Evolutionary conservation across 2,329 filamentous ascomycete genomes (phyloP), one percentile per base, ranked within the genome.

Genomic region (Lasiodiplodia hormozganensis): DNA sequence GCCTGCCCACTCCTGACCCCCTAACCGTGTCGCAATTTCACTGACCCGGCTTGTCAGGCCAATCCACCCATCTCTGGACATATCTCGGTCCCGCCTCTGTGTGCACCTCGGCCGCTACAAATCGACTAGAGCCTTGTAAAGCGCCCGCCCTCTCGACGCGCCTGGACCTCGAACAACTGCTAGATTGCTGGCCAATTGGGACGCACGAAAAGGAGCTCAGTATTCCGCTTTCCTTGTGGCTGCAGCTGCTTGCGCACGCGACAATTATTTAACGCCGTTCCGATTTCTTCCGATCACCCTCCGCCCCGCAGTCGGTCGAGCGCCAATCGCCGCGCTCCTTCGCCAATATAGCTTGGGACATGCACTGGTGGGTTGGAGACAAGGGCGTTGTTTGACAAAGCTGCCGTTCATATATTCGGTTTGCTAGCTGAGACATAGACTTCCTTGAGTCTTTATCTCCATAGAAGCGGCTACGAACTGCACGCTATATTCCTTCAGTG

Each of bases 331-430:
- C 51, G 56, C 43, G 66, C 31, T 62, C 36, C 66, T 68, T 62
- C 49, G 52, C 51, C 21, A 56, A 64, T 40, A 60, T 67, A 68
- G 57, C 28, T 53, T 68, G 57, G 66, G 66, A 62, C 66, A 68
- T 68, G 66, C 56, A 54, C 21, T 62, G 66, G 34, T 68, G 66
- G 66, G 53, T 68, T 34, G 57, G 66, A 34, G 66, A 62, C 36
- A 68, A 68, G 31, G 66, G 66, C 56, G 57, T 62, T 68, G 31
- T 62, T 25, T 68, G 47, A 64, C 43, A 47, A 49, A 64, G 28
- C 43, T 51, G 18, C 60, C 38, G 7, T 52, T 21, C 43, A 25
- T 28, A 12, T 51, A 43, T 31, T 34, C 40, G 11, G 25, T 52
- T n/a, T 52, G 60, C 60, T n/a, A n/a, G 18, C 47, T 40, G 31